phyloP scores from a whole-genome alignment of 768 basidiomycete species.

The Panaeolus papilionaceus region DNA sequence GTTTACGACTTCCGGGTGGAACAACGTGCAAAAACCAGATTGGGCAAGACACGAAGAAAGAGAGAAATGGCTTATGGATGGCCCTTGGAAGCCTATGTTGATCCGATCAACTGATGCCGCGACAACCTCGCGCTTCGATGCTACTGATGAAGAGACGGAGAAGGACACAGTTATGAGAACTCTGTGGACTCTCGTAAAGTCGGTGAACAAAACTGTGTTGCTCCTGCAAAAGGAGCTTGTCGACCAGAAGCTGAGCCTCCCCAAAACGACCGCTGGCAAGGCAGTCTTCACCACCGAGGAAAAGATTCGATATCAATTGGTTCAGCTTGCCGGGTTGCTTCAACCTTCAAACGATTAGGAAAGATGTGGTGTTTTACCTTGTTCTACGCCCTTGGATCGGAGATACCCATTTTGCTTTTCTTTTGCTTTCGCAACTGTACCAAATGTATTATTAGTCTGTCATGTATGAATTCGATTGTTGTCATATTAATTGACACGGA shows the following conservation, averaged over 20 bases:
- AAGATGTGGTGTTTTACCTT: not conserved
- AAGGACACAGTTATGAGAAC: not conserved
- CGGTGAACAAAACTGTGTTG: not conserved
- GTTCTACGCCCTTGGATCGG: too few species aligned
- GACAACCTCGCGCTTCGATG: not conserved
- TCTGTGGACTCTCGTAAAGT: not conserved
- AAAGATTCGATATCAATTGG: not conserved
- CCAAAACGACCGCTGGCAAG: not conserved
- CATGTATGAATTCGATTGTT: too few species aligned
- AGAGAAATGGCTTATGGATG: not conserved
- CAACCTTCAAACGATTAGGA: not conserved
- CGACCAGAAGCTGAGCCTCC: constrained; percentile 1
- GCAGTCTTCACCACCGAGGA: not conserved
- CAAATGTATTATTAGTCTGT: too few species aligned
- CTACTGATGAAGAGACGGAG: not conserved
- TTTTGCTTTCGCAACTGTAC: too few species aligned
- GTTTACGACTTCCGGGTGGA: not conserved
- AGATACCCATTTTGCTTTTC: too few species aligned
- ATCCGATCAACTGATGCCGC: not conserved
- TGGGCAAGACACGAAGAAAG: not conserved
- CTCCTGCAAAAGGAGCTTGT: not conserved
- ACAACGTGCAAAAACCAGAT: not conserved
- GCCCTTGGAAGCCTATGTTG: not conserved
- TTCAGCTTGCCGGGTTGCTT: not conserved
- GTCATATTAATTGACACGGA: too few species aligned